phyloP scores from a whole-genome alignment of 495 filamentous ascomycete species.

The Halenospora varia region DNA sequence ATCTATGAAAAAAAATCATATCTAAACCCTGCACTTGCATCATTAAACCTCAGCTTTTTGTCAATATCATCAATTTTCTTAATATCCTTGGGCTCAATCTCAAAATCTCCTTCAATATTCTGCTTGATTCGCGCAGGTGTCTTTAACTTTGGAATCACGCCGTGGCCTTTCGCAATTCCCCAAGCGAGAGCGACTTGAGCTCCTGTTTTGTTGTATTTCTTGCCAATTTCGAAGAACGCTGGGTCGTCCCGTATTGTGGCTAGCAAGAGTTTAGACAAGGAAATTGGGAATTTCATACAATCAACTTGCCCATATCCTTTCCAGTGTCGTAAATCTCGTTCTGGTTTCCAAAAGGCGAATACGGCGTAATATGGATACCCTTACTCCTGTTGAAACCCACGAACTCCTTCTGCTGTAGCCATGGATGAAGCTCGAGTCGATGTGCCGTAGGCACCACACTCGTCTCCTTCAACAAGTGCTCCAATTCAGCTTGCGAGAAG shows the following conservation, averaged over 20 bases:
- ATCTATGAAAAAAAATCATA: no score
- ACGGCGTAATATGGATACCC: conserved; percentile 60
- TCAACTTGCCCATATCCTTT: conserved; percentile 47
- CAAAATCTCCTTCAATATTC: conserved; percentile 59
- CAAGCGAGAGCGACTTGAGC: conserved; percentile 59
- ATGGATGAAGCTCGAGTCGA: conserved; percentile 51
- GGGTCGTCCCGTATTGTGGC: conserved; percentile 45
- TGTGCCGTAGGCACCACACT: conserved; percentile 60
- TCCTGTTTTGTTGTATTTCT: conserved; percentile 57
- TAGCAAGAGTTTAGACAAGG: conserved; percentile 7
- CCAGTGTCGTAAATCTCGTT: conserved; percentile 55
- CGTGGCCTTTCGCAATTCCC: conserved; percentile 61
- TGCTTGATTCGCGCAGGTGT: conserved; percentile 47
- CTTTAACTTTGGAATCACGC: conserved; percentile 63
- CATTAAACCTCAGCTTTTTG: conserved; percentile 57
- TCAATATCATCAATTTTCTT: conserved; percentile 48
- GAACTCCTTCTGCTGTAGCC: conserved; percentile 57
- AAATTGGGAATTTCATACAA: conserved; percentile 22
- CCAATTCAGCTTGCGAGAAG: conserved; percentile 65
- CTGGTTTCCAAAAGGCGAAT: conserved; percentile 69
- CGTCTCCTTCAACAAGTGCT: conserved; percentile 58
- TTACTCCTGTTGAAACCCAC: conserved; percentile 48
- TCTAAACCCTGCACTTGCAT: no score
- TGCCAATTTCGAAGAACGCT: conserved; percentile 53
- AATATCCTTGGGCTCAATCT: conserved; percentile 48